Evolutionary conservation across 495 filamentous ascomycete species (phyloP).

Genomic region (Penicillium daleae): DNA sequence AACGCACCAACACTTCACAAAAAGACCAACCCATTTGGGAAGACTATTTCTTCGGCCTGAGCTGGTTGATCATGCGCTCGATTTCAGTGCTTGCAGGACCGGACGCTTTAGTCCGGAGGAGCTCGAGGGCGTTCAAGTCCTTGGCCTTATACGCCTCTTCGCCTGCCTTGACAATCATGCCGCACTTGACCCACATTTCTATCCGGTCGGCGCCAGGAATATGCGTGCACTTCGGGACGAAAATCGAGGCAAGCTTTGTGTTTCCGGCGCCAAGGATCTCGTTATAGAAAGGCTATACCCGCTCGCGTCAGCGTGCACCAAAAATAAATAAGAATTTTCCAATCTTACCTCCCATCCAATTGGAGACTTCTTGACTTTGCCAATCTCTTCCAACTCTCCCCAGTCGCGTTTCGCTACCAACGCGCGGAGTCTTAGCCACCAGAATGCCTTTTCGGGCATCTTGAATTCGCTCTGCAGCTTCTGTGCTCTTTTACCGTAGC

Average conservation of each 20-base stretch:
- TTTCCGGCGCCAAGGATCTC: constrained; percentile 88
- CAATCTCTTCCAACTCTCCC: constrained; percentile 87
- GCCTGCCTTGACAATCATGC: constrained; percentile 84
- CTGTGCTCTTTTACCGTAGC: constrained; percentile 77
- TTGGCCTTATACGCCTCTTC: constrained; percentile 87
- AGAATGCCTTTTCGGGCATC: constrained; percentile 83
- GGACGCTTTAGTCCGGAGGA: constrained; percentile 58
- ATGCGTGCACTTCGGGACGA: constrained; percentile 83
- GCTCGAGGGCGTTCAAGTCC: constrained; percentile 69
- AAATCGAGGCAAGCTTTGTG: constrained; percentile 77
- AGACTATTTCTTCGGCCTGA: constrained; percentile 52
- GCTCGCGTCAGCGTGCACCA: constrained; percentile 28
- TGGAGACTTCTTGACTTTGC: constrained; percentile 70
- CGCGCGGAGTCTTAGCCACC: constrained; percentile 90
- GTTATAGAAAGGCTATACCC: constrained; percentile 81
- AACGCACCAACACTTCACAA: constrained; percentile 20
- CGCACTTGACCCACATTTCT: constrained; percentile 96
- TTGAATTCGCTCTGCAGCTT: constrained; percentile 92
- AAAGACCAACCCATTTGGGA: constrained; percentile 14
- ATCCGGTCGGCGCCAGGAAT: constrained; percentile 67
- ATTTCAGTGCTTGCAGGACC: constrained; percentile 60
- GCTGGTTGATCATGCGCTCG: constrained; percentile 63
- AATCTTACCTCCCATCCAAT: constrained; percentile 90
- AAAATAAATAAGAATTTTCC: constrained; percentile 10
- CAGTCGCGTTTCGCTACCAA: constrained; percentile 88